Evolutionary conservation across 805 yeast genomes (phyloP).

Genomic region (Cyberlindnera nakhonratchasimensis): DNA sequence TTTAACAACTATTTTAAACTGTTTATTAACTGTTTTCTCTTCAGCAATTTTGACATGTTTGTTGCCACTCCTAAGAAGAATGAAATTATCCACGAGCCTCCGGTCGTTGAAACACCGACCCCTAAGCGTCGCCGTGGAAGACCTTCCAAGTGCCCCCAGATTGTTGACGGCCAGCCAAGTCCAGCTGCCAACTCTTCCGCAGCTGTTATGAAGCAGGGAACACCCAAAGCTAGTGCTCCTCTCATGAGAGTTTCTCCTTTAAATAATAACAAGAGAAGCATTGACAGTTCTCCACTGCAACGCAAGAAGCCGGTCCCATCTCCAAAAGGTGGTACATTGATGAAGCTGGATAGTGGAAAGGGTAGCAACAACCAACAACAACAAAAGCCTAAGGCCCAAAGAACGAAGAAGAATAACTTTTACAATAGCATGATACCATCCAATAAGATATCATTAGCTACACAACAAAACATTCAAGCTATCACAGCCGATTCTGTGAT

Average conservation of each 20-base stretch:
- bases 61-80: background rate
- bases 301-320: slow-evolving; percentile 19
- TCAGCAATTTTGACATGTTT: slow-evolving; percentile 7
- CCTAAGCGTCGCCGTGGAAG: slow-evolving; percentile 31
- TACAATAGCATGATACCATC: slow-evolving; percentile 10
- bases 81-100: background rate
- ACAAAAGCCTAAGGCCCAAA: slow-evolving; percentile 5
- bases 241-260: slow-evolving; percentile 30
- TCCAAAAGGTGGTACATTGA: slow-evolving; percentile 28
- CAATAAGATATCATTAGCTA: slow-evolving; percentile 13
- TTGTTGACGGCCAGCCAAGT: slow-evolving; percentile 9
- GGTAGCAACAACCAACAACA: slow-evolving; percentile 1
- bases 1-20: background rate
- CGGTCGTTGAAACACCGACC: slow-evolving; percentile 18
- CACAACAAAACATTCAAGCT: slow-evolving; percentile 25
- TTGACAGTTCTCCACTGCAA: slow-evolving; percentile 19
- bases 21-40: background rate
- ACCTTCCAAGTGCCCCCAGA: slow-evolving; percentile 22
- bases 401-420: slow-evolving; percentile 4
- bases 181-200: slow-evolving; percentile 29
- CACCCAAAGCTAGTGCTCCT: slow-evolving; percentile 28
- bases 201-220: slow-evolving; percentile 28
- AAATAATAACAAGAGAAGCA: background rate
- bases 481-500: slow-evolving; percentile 9
- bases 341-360: slow-evolving; percentile 15